Conservation (phyloP, 495 filamentous ascomycete species). For the Acidiella bohemica region DNA sequence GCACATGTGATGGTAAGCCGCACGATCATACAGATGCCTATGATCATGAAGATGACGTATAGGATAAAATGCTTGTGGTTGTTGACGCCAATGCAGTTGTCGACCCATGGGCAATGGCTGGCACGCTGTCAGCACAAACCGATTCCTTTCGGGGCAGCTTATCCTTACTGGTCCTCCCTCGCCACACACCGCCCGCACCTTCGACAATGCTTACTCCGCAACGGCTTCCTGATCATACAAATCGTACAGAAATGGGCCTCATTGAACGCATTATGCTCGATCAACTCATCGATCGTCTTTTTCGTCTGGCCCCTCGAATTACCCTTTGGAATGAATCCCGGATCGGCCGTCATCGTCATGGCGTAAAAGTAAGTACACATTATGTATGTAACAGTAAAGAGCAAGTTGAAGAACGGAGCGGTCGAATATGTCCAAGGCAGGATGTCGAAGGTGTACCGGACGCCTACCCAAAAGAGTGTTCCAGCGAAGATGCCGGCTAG, state of each 20-base stretch:
- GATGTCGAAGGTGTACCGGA: slow-evolving; percentile 59
- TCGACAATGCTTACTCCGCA: slow-evolving; percentile 91
- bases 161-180: slow-evolving; percentile 86
- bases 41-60: slow-evolving; percentile 63
- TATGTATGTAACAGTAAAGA: slow-evolving; percentile 50
- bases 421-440: slow-evolving; percentile 46
- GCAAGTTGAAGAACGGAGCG: slow-evolving; percentile 57
- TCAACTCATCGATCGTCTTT: slow-evolving; percentile 69
- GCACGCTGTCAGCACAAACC: neutral
- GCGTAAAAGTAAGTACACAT: slow-evolving; percentile 76
- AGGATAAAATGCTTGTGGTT: slow-evolving; percentile 92
- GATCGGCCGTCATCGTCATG: slow-evolving; percentile 72
- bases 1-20: slow-evolving; percentile 36
- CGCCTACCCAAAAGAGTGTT: slow-evolving; percentile 68
- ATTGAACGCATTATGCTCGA: slow-evolving; percentile 78
- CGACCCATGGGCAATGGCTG: slow-evolving; percentile 95
- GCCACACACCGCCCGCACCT: slow-evolving; percentile 83
- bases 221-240: slow-evolving; percentile 84
- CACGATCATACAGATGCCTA: slow-evolving; percentile 53
- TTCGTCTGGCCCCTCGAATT: slow-evolving; percentile 78
- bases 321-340: slow-evolving; percentile 88
- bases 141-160: slow-evolving; percentile 2
- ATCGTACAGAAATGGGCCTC: slow-evolving; percentile 83
- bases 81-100: slow-evolving; percentile 88
- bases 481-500: slow-evolving; percentile 86